Percentiles rank a stretch among this genome's conserved stretches.
Conservation (phyloP, 1,284 basidiomycete genomes). For the Rhodotorula glutinis region DNA sequence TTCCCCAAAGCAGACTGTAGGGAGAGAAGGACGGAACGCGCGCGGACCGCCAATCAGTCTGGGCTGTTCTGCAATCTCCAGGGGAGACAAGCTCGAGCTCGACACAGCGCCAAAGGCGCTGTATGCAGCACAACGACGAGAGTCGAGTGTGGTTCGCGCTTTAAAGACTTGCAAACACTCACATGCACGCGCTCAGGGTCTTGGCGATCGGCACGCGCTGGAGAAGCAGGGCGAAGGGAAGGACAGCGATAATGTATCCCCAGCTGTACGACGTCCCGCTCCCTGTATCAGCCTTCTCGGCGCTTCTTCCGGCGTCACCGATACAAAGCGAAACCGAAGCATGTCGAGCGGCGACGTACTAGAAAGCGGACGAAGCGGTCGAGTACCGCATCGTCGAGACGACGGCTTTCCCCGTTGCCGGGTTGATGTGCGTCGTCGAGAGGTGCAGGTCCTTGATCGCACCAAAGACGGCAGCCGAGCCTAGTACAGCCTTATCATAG, state of each 20-base stretch:
- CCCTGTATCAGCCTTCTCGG: too few species aligned
- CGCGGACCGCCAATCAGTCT: too few species aligned
- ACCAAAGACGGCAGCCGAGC: constrained; percentile 54
- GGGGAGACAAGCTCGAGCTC: too few species aligned
- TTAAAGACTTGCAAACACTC: constrained; percentile 13
- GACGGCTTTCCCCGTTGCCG: constrained; percentile 44
- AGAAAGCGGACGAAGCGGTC: constrained; percentile 50
- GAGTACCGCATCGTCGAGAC: constrained; percentile 48
- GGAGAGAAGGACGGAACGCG: too few species aligned
- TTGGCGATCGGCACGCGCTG: constrained; percentile 51
- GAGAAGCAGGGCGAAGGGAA: constrained; percentile 53
- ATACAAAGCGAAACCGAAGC: too few species aligned
- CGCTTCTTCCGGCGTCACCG: too few species aligned
- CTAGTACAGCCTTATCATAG: constrained; percentile 55
- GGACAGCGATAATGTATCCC: constrained; percentile 40
- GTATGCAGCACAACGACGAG: too few species aligned
- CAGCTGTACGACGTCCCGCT: neutral
- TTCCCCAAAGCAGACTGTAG: constrained; percentile 51
- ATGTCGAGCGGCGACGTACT: neutral
- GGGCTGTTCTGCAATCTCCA: too few species aligned
- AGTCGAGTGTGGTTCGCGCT: too few species aligned
- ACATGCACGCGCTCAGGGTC: constrained; percentile 45
- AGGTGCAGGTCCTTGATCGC: constrained; percentile 52
- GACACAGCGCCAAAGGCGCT: too few species aligned
- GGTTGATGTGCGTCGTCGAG: constrained; percentile 37